These are phyloP conservation scores for Penicillium crustosum DNA, from an alignment of 2,329 filamentous ascomycete species.

Conservation along the genomic window DNA sequence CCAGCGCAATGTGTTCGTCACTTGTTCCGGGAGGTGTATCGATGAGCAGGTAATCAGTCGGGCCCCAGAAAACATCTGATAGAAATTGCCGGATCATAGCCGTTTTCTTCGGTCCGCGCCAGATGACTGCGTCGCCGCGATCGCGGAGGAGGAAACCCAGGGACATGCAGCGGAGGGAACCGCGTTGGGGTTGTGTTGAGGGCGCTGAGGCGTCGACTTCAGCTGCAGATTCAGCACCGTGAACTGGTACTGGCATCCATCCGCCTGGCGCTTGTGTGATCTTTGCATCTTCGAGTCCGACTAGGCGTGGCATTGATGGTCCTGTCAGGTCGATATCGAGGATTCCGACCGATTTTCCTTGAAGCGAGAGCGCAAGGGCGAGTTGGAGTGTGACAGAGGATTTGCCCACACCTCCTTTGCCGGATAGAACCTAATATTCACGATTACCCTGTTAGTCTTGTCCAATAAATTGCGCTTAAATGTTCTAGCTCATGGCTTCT, in stretches of 20 bases:
- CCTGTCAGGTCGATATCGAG: constrained; percentile 96
- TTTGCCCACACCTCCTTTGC: constrained; percentile 97
- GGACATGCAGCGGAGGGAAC: constrained; percentile 71
- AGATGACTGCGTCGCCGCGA: constrained; percentile 89
- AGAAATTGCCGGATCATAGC: constrained; percentile 98
- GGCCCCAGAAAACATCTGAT: constrained; percentile 82
- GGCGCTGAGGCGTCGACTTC: constrained; percentile 12
- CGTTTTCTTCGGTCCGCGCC: constrained; percentile 97
- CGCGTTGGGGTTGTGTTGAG: constrained; percentile 26
- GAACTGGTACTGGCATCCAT: constrained; percentile 86
- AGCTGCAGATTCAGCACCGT: constrained; percentile 52
- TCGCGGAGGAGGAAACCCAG: constrained; percentile 83
- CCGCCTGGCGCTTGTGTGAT: constrained; percentile 88
- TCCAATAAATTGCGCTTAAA: background rate
- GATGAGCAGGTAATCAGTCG: constrained; percentile 87
- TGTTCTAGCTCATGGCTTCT: background rate
- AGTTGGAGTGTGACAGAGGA: constrained; percentile 97
- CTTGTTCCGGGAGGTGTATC: constrained; percentile 96
- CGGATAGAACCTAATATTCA: constrained; percentile 68
- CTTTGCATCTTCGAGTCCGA: constrained; percentile 83
- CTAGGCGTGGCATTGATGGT: constrained; percentile 92
- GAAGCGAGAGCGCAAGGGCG: constrained; percentile 80
- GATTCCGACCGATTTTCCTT: constrained; percentile 87
- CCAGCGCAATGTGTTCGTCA: constrained; percentile 94
- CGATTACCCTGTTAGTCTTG: background rate